Evolutionary conservation across 768 basidiomycete species (phyloP).

Genomic region (Rhodotorula toruloides): DNA sequence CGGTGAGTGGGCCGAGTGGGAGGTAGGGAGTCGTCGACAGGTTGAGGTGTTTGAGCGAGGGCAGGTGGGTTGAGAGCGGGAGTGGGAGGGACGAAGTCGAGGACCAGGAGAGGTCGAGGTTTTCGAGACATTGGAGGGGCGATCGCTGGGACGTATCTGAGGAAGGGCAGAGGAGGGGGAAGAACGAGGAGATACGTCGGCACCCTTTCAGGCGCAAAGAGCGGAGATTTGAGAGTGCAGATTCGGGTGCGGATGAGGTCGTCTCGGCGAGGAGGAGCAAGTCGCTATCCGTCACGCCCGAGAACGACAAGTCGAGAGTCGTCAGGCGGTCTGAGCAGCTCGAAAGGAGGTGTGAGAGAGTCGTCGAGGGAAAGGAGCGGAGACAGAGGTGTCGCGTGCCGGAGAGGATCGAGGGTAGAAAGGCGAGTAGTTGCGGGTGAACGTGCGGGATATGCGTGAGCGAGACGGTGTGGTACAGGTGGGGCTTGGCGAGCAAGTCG

Average conservation of each 20-base stretch:
- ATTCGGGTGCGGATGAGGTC: not conserved
- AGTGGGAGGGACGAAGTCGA: not conserved
- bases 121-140: not conserved
- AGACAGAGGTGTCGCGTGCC: not conserved
- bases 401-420: not conserved
- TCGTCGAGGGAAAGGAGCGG: not conserved
- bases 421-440: not conserved
- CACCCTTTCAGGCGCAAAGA: slow-evolving; percentile 1
- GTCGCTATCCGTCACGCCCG: not conserved
- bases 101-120: slow-evolving; percentile 5
- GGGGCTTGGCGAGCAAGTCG: not conserved
- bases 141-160: not conserved
- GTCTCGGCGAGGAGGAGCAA: not conserved
- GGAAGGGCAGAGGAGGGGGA: not conserved
- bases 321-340: not conserved
- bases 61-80: not conserved
- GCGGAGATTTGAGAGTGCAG: not conserved
- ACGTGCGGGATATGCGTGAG: not conserved
- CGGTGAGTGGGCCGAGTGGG: not conserved
- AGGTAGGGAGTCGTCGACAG: slow-evolving; percentile 4
- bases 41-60: not conserved
- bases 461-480: not conserved
- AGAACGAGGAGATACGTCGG: not conserved
- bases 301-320: slow-evolving; percentile 7
- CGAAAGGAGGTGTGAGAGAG: not conserved